Conservation (phyloP, 139 green algal genomes). For the Chlorella vulgaris region DNA sequence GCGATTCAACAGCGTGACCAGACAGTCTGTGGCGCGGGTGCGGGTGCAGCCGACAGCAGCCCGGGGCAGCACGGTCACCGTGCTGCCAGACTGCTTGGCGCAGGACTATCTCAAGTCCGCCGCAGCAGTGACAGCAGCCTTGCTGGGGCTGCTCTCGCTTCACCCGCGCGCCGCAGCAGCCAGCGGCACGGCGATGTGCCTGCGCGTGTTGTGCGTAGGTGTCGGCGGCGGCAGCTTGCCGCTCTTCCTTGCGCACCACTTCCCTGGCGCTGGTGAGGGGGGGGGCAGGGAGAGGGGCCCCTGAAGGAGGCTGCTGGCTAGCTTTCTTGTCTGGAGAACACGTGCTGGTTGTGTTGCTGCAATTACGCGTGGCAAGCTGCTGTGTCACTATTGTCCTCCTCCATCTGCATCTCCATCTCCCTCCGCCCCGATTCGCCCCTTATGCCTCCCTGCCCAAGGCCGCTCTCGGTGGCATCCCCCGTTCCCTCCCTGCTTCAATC, state of each 20-base stretch:
- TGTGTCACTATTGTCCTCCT: too few species aligned
- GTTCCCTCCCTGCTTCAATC: not conserved
- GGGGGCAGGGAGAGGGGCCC: too few species aligned
- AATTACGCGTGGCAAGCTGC: not conserved
- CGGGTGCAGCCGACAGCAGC: not conserved
- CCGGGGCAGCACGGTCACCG: not conserved
- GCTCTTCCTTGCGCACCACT: constrained; percentile 62
- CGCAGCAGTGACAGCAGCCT: constrained; percentile 42
- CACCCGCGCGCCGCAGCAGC: not conserved
- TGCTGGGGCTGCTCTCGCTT: constrained; percentile 22
- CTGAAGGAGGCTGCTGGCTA: too few species aligned
- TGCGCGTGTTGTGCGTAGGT: constrained; percentile 58
- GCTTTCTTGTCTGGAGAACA: too few species aligned
- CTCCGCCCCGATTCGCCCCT: too few species aligned
- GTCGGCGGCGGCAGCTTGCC: constrained; percentile 65
- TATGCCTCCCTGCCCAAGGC: too few species aligned
- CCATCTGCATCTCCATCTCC: too few species aligned
- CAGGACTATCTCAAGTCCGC: constrained; percentile 66
- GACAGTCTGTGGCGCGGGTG: constrained; percentile 60
- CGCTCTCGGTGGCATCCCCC: too few species aligned
- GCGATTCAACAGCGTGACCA: constrained; percentile 65
- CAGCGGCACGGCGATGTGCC: not conserved
- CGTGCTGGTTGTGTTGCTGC: not conserved
- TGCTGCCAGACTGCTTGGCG: constrained; percentile 56
- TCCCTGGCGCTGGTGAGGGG: constrained; percentile 33